A percentile compares a stretch with the other conserved stretches of the same genome.
phyloP scores from a whole-genome alignment of 2,329 filamentous ascomycete genomes.

The Pseudogymnoascus sp. region DNA sequence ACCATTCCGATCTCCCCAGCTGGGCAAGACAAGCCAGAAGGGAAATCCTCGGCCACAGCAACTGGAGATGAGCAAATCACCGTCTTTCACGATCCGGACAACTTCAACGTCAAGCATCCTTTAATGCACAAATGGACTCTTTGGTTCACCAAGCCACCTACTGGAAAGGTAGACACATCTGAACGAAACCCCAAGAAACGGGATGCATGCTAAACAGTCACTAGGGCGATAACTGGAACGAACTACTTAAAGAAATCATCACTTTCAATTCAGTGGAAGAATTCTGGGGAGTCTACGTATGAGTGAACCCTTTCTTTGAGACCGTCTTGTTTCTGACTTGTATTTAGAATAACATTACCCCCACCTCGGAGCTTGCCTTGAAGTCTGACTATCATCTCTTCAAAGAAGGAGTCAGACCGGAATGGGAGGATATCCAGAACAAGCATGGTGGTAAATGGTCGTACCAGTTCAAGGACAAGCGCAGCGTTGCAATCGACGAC shows the following conservation, averaged over 20 bases:
- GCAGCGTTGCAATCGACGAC: conserved; percentile 81
- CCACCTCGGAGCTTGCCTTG: conserved; percentile 87
- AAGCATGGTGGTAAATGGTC: conserved; percentile 99
- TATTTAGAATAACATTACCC: conserved; percentile 89
- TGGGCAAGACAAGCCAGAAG: conserved; percentile 47
- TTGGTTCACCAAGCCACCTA: conserved; percentile 98
- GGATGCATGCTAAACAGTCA: conserved; percentile 18
- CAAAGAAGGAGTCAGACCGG: conserved; percentile 92
- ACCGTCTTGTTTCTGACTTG: conserved; percentile 12
- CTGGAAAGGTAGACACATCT: conserved; percentile 63
- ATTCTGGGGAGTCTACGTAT: conserved; percentile 98
- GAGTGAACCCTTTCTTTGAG: conserved; percentile 30
- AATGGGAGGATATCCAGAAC: conserved; percentile 98
- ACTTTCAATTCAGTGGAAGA: conserved; percentile 98
- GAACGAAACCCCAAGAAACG: background rate
- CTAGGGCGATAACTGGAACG: conserved; percentile 96
- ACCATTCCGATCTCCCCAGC: conserved; percentile 60
- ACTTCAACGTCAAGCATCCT: conserved; percentile 99
- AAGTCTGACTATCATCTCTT: conserved; percentile 99
- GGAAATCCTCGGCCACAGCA: conserved; percentile 35
- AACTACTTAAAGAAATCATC: conserved; percentile 95
- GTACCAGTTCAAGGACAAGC: conserved; percentile 96
- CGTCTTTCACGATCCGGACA: conserved; percentile 95
- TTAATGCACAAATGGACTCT: conserved; percentile 96
- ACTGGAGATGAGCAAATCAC: conserved; percentile 63